A percentile compares a stretch with the other conserved stretches of the same genome.
Conservation (phyloP, 352 stramenopile species). For the Peronospora destructor region DNA sequence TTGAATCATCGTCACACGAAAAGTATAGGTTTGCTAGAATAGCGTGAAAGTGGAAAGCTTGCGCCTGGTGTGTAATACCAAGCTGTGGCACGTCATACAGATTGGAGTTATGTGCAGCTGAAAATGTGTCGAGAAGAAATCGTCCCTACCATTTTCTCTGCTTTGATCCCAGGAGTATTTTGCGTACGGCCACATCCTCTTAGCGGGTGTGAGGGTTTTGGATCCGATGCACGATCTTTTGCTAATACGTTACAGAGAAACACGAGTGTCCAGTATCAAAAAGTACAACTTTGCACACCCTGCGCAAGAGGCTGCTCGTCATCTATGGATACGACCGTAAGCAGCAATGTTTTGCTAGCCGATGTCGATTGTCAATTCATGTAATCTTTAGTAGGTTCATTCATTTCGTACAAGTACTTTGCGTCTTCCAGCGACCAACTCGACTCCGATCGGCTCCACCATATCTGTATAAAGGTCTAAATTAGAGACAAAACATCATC, state of each 20-base stretch:
- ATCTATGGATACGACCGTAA: conserved; percentile 50
- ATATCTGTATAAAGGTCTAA: conserved; percentile 25
- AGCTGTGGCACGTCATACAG: no score
- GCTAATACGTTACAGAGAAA: conserved; percentile 33
- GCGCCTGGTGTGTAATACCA: no score
- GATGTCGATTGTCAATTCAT: conserved; percentile 3
- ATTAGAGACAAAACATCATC: conserved; percentile 31
- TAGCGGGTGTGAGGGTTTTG: neutral
- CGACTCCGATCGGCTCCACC: conserved; percentile 24
- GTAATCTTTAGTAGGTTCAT: conserved; percentile 35
- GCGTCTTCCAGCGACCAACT: conserved; percentile 21
- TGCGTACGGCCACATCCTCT: conserved; percentile 21
- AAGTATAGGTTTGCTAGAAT: no score
- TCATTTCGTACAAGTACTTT: conserved; percentile 35
- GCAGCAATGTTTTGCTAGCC: conserved; percentile 3
- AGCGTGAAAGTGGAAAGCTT: no score
- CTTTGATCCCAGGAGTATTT: no score
- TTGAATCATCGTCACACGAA: no score
- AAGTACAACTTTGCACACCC: conserved; percentile 48
- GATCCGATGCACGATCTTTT: conserved; percentile 24
- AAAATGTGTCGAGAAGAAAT: no score
- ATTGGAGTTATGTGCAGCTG: no score
- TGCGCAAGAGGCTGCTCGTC: conserved; percentile 65
- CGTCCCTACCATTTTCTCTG: no score
- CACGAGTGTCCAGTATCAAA: conserved; percentile 66